Percentiles rank a stretch among this genome's conserved stretches.
phyloP scores from a whole-genome alignment of 2,329 filamentous ascomycete species.

The Neonectria neomacrospora region DNA sequence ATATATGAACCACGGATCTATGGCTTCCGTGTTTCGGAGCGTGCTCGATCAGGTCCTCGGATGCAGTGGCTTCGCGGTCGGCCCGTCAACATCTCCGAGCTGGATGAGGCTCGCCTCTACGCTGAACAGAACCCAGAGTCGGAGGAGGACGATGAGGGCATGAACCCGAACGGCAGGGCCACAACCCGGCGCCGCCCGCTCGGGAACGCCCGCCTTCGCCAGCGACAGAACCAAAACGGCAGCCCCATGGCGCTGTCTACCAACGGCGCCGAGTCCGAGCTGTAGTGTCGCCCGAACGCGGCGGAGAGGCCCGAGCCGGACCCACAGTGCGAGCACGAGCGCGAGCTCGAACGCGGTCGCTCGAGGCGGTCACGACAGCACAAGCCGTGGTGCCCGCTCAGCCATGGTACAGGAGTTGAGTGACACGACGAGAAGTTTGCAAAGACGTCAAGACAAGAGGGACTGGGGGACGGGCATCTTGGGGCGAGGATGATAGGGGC shows the following conservation, averaged over 20 bases:
- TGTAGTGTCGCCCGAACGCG: conserved; percentile 49
- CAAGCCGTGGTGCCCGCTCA: conserved; percentile 16
- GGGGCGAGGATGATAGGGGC: conserved; percentile 23
- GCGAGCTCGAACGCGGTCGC: conserved; percentile 1
- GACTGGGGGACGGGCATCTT: conserved; percentile 19
- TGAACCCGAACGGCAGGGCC: conserved; percentile 56
- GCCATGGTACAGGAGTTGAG: not conserved
- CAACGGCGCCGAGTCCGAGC: conserved; percentile 68
- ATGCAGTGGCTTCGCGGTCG: conserved; percentile 97
- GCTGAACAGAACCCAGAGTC: conserved; percentile 64
- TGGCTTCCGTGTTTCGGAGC: conserved; percentile 92
- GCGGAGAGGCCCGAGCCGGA: conserved; percentile 5
- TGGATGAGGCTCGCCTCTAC: conserved; percentile 79
- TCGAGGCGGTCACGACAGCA: conserved; percentile 4
- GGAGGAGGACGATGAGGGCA: conserved; percentile 67
- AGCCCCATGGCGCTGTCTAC: conserved; percentile 68
- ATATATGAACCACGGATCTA: conserved; percentile 98
- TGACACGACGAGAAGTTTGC: not conserved
- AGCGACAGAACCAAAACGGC: conserved; percentile 61
- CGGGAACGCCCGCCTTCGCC: conserved; percentile 55
- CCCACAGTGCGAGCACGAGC: not conserved
- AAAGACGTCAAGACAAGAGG: conserved; percentile 9
- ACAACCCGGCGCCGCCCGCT: conserved; percentile 57
- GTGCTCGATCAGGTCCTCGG: conserved; percentile 87
- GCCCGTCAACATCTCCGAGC: conserved; percentile 80